A percentile compares a stretch with the other conserved stretches of the same genome.
Evolutionary conservation across 306 rosid genomes (phyloP).

Genomic region (Gastrolobium villosum): DNA sequence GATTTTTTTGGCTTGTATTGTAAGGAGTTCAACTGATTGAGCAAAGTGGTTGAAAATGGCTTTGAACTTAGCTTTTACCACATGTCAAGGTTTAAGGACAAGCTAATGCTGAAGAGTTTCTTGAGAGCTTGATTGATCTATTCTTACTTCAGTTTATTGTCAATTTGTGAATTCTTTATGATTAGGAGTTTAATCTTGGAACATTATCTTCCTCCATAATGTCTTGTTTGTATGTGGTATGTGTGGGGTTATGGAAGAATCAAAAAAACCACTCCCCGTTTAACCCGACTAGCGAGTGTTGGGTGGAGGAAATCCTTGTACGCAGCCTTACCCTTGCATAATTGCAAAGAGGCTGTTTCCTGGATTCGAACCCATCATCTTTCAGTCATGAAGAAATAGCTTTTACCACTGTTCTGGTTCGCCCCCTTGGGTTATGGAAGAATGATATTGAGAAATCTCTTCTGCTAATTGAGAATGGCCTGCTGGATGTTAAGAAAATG

Average conservation of each 20-base stretch:
- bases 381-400: too few relatives aligned
- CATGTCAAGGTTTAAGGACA: neutral
- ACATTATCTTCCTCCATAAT: neutral
- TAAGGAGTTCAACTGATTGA: neutral
- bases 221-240: neutral
- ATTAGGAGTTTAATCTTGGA: neutral
- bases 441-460: neutral
- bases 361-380: too few relatives aligned
- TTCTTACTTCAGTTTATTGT: constrained; percentile 1
- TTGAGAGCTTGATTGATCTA: neutral
- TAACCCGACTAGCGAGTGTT: too few relatives aligned
- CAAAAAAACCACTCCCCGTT: too few relatives aligned
- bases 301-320: too few relatives aligned
- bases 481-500: neutral
- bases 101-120: neutral
- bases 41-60: constrained; percentile 25
- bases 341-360: too few relatives aligned
- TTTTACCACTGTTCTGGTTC: too few relatives aligned
- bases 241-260: neutral
- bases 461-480: neutral
- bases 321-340: too few relatives aligned
- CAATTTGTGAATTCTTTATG: neutral
- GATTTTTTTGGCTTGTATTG: constrained; percentile 5
- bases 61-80: neutral
- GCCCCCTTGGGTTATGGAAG: too few relatives aligned